Percentiles rank a stretch among this genome's conserved stretches.
Evolutionary conservation across 352 stramenopile genomes (phyloP).

Genomic region (Blastocystis hominis): DNA sequence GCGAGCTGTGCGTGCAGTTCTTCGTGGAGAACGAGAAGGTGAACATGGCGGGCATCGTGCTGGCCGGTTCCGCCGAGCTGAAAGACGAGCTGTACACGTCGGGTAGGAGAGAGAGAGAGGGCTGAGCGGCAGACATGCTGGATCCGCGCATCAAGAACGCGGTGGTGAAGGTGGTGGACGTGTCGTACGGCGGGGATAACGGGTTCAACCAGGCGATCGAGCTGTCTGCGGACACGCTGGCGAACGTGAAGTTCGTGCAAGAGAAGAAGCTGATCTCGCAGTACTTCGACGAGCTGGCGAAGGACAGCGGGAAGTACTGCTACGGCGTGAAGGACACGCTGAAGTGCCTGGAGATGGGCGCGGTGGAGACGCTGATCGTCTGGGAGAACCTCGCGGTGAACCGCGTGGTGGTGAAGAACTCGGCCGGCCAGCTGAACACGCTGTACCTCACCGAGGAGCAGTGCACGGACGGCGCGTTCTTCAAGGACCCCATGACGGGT

Average conservation of each 20-base stretch:
- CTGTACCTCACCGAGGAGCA: slow-evolving; percentile 73
- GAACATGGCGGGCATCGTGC: slow-evolving; percentile 90
- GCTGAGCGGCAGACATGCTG: slow-evolving; percentile 81
- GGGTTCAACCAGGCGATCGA: slow-evolving; percentile 99
- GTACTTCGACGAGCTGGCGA: slow-evolving; percentile 98
- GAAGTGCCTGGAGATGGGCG: slow-evolving; percentile 86
- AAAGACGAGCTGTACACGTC: slow-evolving; percentile 87
- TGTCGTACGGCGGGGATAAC: slow-evolving; percentile 96
- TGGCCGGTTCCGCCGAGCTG: slow-evolving; percentile 96
- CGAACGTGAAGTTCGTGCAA: slow-evolving; percentile 98
- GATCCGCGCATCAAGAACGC: slow-evolving; percentile 84
- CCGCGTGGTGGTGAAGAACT: slow-evolving; percentile 84
- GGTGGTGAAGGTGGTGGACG: slow-evolving; percentile 96
- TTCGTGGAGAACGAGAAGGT: slow-evolving; percentile 95
- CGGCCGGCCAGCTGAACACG: slow-evolving; percentile 76
- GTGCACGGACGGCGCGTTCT: slow-evolving; percentile 83
- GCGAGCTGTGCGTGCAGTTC: slow-evolving; percentile 89
- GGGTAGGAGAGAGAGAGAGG: neutral
- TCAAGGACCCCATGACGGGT: slow-evolving; percentile 83
- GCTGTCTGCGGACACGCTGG: slow-evolving; percentile 85
- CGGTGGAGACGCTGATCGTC: slow-evolving; percentile 97
- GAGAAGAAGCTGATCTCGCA: slow-evolving; percentile 97
- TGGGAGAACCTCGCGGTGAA: slow-evolving; percentile 95
- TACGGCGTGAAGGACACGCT: slow-evolving; percentile 96
- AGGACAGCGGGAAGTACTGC: slow-evolving; percentile 97